Base-by-base conservation (phyloP, 495 filamentous ascomycete species). In the Annulohypoxylon moriforme region DNA sequence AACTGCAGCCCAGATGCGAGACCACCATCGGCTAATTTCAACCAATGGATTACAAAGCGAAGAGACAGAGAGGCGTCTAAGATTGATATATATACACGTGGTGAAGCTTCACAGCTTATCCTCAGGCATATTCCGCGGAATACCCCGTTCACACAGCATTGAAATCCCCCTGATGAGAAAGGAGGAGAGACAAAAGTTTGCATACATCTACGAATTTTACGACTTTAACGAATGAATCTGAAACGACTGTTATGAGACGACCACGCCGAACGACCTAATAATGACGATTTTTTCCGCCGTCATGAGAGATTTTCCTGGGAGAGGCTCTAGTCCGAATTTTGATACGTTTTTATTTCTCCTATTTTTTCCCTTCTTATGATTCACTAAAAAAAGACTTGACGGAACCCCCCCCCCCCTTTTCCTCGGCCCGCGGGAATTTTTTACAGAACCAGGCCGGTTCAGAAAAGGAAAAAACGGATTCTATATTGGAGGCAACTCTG, bases 31-130 rank as follows among this genome's bases (percentile, higher is more conserved):
- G 68, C 62, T 67, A 68, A 69, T 71, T 69, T 59, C 53, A 65
- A 71, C 69, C 68, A 75, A 76, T 67, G 58, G 69, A 78, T 74
- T 68, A 55, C 47, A 60, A 72, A 56, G 60, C 58, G 16, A 40
- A 62, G 56, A 69, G 18, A 49, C 66, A 47, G 65, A 68, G 68
- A 74, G 76, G 66, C 71, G 74, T 76, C 76, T 67, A 71, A 78
- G 61, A 68, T 68, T 74, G 75, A 78, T 78, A 78, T 74, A 78
- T 76, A 82, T 83, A 84, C 80, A 83, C 72, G 79, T 79, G 82
- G 78, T 75, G 75, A 81, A 84, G 83, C 83, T 85, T 85, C 82
- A 81, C 83, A 78, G 76, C 76, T 76, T 76, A 76, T 76, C 74
- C 69, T 64, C 60, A 60, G 76, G 74, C 71, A 77, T 74, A 72